Base-by-base conservation (phyloP, 495 filamentous ascomycete genomes). In the Bacidia gigantensis region DNA sequence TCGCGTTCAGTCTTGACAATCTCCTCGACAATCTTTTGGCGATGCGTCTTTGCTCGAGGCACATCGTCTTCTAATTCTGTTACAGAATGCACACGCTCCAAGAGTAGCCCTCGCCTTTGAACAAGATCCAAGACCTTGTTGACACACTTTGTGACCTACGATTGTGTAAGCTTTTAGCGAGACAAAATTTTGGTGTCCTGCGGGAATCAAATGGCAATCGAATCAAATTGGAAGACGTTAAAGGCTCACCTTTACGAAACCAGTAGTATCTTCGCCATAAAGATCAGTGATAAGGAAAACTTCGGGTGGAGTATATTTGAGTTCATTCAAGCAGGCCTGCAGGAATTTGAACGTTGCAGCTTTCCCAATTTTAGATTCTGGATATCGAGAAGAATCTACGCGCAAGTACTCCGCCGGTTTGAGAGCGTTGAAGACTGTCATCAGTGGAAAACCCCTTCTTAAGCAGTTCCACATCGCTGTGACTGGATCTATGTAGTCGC, bases 171-270 rank as follows among this genome's bases (percentile, higher is more conserved):
- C 43, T 18, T 29, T 10, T 43, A 22, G 5, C 41, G n/a, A n/a
- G n/a, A n/a, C n/a, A n/a, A n/a, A n/a, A n/a, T n/a, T n/a, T n/a
- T n/a, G n/a, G 9, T 44, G 41, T 17, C 7, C 32, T 40, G 11
- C 22, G 14, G 18, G 38, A 26, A 20, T 7, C 25, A 54, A 50
- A 22, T 35, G 14, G 9, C n/a, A n/a, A n/a, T n/a, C 9, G 22
- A 26, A 46, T 24, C 41, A 47, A 26, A 1, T 17, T 17, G 21
- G 49, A 52, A 40, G 48, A 46, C 73, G 63, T 61, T n/a, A n/a
- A n/a, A n/a, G n/a, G n/a, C n/a, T n/a, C n/a, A 87, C 84, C 78
- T 97, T 98, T 50, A 95, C 90, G 64, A 98, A 96, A 1, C 92
- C 92, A 24, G 89, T 95, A 0, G 92, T 98, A 68, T 95, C 90